Evolutionary conservation across 2,329 filamentous ascomycete genomes (phyloP), one percentile per base, ranked within the genome.

Genomic region (Fusarium circinatum): DNA sequence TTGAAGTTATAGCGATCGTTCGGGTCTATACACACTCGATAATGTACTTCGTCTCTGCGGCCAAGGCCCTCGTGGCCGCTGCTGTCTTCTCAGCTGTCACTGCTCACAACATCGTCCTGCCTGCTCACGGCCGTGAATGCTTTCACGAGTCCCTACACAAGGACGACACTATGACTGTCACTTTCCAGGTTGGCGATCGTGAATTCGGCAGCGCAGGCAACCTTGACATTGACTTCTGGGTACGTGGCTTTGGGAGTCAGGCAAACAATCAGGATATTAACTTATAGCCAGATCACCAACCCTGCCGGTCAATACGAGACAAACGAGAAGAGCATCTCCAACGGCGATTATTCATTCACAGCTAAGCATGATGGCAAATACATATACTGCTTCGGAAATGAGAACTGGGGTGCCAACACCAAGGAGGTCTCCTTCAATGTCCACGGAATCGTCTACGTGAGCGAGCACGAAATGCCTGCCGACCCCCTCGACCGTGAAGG

Each of bases 351-450:
- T 86, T 94, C 94, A 66, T 98, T 99, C 85, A 93, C 91, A 44
- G 95, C 96, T 58, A 87, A 89, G 78, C 85, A 91, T 80, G 95
- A 99, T 83, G 96, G 96, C 75, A 95, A 93, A 85, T 98, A 93
- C 86, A 87, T 90, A 65, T 99, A 99, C 90, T 99, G 96, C 90
- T 99, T 99, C 86, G 97, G 96, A 85, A 99, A 99, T 85, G 96
- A 98, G 87, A 93, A 96, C 83, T 99, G 96, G 95, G 94, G 94
- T 67, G 95, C 95, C 67, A 94, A 94, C 83, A 97, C 91, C 82
- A 99, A 99, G 86, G 96, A 99, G 84, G 96, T 99, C 61, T 97
- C 94, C 64, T 99, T 99, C 90, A 99, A 99, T 83, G 96, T 99
- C 59, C 96, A 99, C 85, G 96, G 96, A 78, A 94, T 99, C 75